Evolutionary conservation across 2,329 filamentous ascomycete genomes (phyloP), one percentile per base, ranked within the genome.

Genomic region (Neonectria magnoliae): DNA sequence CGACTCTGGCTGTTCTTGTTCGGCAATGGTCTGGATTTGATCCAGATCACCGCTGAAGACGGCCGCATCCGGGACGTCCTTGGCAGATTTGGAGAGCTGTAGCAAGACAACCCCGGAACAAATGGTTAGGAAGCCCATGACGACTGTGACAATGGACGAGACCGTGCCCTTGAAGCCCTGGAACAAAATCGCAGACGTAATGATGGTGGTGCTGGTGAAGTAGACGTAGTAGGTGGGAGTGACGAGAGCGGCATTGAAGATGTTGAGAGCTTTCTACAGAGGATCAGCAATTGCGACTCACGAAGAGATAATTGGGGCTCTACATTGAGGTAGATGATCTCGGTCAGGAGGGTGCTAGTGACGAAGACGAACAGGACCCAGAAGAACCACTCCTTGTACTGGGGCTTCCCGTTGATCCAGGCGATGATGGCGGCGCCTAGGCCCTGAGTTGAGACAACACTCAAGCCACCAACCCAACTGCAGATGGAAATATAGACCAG

Each of bases 221-320:
- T 97, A 95, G 70, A 99, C 96, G 78, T 99, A 99, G 81, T 99
- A 99, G 2, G 96, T 99, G 1, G 96, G 96, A 0, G 96, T 99
- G 64, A 99, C 96, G 69, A 99, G 87, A 8, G 96, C 95, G 41
- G 96, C 96, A 75, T 99, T 98, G 85, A 95, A 98, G 54, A 99
- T 81, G 76, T 99, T 98, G 61, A 98, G 86, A 6, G 96, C 96
- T 98, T 99, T 99, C 94, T 98, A 80, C 63, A 45, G 53, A 4
- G 45, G 42, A 69, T 84, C 62, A 85, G 79, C 64, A 68, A 62
- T n/a, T 42, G 51, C 60, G 22, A 66, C 14, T 67, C 16, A 50
- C 36, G 48, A 53, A 13, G 31, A 44, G 29, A 20, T 25, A 31
- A 3, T 38, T 9, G 7, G 6, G 41, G n/a, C 29, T 94, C 86